Percentiles rank a stretch among this genome's conserved stretches.
phyloP scores from a whole-genome alignment of 441 rosid genomes.

The Pelargonium australe region DNA sequence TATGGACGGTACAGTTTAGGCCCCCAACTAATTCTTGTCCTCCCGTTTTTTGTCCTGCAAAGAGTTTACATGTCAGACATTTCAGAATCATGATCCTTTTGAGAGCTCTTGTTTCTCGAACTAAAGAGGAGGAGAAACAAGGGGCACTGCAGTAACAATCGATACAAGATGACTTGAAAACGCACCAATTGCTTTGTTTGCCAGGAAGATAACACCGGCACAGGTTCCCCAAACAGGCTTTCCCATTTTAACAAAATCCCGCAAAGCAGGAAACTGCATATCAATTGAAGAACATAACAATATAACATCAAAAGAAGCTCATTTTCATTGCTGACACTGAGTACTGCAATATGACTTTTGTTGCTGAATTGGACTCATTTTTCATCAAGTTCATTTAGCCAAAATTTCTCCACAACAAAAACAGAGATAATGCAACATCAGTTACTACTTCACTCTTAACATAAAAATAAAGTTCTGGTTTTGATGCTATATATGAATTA shows the following conservation, averaged over 20 bases:
- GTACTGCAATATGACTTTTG: too few species aligned
- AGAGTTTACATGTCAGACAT: background rate
- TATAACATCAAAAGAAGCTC: slow-evolving; percentile 1
- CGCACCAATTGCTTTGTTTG: slow-evolving; percentile 73
- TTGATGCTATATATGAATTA: too few species aligned
- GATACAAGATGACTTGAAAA: slow-evolving; percentile 15
- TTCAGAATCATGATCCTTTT: slow-evolving; percentile 4
- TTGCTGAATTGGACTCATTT: background rate
- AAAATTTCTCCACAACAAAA: too few species aligned
- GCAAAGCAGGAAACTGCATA: slow-evolving; percentile 75
- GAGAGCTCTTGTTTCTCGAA: background rate
- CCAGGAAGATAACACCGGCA: slow-evolving; percentile 91
- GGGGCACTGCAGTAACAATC: background rate
- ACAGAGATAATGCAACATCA: too few species aligned
- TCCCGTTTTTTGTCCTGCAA: slow-evolving; percentile 78
- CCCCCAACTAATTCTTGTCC: slow-evolving; percentile 92
- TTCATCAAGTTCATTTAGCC: too few species aligned
- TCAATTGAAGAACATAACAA: background rate
- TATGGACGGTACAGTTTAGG: slow-evolving; percentile 70
- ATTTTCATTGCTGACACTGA: background rate
- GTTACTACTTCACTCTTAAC: too few species aligned
- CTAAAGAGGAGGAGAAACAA: slow-evolving; percentile 2
- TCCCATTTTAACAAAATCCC: slow-evolving; percentile 70
- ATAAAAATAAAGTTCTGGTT: too few species aligned
- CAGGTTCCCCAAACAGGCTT: slow-evolving; percentile 99